A percentile compares a stretch with the other conserved stretches of the same genome.
These are phyloP conservation scores for Clonostachys byssicola DNA, from an alignment of 2,329 filamentous ascomycete species.

Conservation along the genomic window DNA sequence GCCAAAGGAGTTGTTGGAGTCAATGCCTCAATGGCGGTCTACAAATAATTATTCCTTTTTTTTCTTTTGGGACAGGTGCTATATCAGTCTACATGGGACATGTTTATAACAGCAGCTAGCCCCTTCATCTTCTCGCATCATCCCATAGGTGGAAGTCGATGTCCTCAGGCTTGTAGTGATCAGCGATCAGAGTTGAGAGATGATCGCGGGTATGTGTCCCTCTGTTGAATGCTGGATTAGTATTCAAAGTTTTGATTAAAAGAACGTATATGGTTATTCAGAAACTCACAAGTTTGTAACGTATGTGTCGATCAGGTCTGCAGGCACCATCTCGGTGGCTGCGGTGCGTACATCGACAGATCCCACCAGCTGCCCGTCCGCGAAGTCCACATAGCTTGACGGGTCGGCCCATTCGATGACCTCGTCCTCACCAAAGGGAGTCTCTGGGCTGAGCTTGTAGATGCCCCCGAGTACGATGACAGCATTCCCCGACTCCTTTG, in stretches of 20 bases:
- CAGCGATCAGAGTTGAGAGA: conserved; percentile 67
- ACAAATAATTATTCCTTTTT: not conserved
- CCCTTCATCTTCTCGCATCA: conserved; percentile 7
- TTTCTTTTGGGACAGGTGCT: not conserved
- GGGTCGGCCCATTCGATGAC: conserved; percentile 86
- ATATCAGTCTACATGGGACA: conserved; percentile 8
- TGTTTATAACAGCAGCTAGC: too few species aligned
- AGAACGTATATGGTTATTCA: not conserved
- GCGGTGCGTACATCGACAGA: conserved; percentile 74
- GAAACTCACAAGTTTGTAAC: conserved; percentile 66
- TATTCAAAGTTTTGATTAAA: conserved; percentile 4
- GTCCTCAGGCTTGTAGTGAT: conserved; percentile 73
- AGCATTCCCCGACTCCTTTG: conserved; percentile 74
- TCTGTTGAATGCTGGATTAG: conserved; percentile 24
- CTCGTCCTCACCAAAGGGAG: conserved; percentile 76
- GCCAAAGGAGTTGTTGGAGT: not conserved
- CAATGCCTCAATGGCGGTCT: not conserved
- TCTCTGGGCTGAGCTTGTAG: conserved; percentile 90
- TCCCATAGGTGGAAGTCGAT: conserved; percentile 53
- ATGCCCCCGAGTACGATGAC: conserved; percentile 88
- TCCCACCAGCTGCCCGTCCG: conserved; percentile 72
- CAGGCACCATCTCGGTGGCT: conserved; percentile 76
- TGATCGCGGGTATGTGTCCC: conserved; percentile 68
- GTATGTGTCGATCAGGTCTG: conserved; percentile 73
- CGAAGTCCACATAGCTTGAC: conserved; percentile 69